Evolutionary conservation across 2,329 filamentous ascomycete genomes (phyloP).

Genomic region (Fonsecaea nubica): DNA sequence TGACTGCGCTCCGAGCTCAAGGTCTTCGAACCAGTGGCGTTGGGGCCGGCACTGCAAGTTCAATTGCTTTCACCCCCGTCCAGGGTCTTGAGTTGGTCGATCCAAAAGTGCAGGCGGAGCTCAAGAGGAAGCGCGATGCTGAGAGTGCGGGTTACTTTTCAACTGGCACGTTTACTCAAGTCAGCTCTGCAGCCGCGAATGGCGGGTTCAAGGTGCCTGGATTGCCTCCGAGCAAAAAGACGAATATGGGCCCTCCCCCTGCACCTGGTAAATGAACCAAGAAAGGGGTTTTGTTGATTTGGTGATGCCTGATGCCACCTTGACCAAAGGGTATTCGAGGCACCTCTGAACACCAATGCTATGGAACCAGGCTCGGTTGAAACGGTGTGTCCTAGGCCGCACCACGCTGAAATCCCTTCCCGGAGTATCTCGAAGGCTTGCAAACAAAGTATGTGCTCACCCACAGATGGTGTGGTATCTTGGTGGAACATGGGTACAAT

Average conservation of each 20-base stretch:
- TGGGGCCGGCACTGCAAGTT: slow-evolving; percentile 81
- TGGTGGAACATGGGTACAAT: neutral
- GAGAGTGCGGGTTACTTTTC: slow-evolving; percentile 98
- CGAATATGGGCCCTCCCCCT: slow-evolving; percentile 61
- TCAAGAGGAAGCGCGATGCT: slow-evolving; percentile 87
- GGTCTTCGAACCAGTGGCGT: slow-evolving; percentile 84
- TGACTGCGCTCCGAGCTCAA: slow-evolving; percentile 74
- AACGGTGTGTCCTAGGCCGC: neutral
- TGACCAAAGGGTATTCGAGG: neutral
- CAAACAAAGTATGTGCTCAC: neutral
- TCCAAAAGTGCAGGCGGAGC: slow-evolving; percentile 85
- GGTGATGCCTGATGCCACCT: neutral
- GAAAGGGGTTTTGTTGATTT: neutral
- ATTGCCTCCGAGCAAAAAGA: slow-evolving; percentile 75
- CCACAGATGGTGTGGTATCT: neutral
- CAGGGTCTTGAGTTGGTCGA: slow-evolving; percentile 95
- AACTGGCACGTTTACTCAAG: slow-evolving; percentile 93
- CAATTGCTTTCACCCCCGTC: slow-evolving; percentile 89
- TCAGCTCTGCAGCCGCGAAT: slow-evolving; percentile 53
- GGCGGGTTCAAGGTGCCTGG: slow-evolving; percentile 83
- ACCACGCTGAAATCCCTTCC: neutral
- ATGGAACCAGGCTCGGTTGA: neutral
- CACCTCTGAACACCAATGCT: neutral
- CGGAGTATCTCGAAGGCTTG: neutral
- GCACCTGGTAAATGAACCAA: slow-evolving; percentile 37